Evolutionary conservation across 140 eudicot genomes (phyloP), one percentile per base, ranked within the genome.

Genomic region (Oenanthe javanica): DNA sequence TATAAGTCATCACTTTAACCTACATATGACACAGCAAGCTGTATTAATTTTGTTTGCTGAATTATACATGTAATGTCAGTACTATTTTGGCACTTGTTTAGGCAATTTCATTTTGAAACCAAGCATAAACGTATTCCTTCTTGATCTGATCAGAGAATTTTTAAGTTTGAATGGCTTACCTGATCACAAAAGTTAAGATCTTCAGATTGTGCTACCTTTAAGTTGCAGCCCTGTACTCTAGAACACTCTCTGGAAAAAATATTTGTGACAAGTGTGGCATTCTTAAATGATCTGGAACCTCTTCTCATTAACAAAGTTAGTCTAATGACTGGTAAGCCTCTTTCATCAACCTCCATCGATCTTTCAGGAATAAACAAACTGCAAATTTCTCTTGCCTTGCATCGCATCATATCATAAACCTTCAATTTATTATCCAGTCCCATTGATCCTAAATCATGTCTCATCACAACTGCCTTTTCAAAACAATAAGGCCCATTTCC

Each of bases 301-400:
- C 82, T 76, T 80, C 92, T 88, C 92, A 88, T 79, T 5, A 88
- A 61, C 83, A 88, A 57, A 48, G 89, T 88, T 75, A 88, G 51
- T 42, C 89, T 82, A 25, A 88, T 79, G 21, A 64, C 43, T 8
- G 85, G 81, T 70, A 51, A 72, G n/a, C 88, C 83, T 85, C 81
- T 54, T 81, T 74, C 83, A 45, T 83, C 79, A 38, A 81, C 76
- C 48, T 82, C 84, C 19, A 18, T 67, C 4, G 82, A 79, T 79
- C 76, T 82, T 1, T 78, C 84, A 36, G 79, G 86, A 23, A 67
- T 5, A 67, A 82, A 79, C 8, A 85, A 42, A 45, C 71, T 78
- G 51, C 89, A 82, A 72, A 14, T 54, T 42, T 13, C 64, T 71
- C 84, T 64, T 0, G 86, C 88, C 47, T 71, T 86, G 81, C 88